Conservation (phyloP, 768 basidiomycete genomes). For the Tulasnella sp. region DNA sequence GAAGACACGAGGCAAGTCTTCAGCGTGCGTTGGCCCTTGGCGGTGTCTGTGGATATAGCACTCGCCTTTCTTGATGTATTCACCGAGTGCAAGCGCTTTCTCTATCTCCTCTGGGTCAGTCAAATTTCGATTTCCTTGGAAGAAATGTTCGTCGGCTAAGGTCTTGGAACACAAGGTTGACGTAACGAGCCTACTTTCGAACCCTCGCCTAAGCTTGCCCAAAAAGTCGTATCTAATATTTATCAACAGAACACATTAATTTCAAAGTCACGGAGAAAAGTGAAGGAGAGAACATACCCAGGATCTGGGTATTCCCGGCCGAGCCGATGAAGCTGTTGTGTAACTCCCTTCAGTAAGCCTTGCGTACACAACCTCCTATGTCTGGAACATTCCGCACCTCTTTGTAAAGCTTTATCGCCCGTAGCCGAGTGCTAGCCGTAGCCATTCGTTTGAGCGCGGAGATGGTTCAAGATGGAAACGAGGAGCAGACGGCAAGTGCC, state of each 20-base stretch:
- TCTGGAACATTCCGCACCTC: constrained; percentile 39
- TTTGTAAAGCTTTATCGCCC: constrained; percentile 73
- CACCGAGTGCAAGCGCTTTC: constrained; percentile 65
- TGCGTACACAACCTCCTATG: not conserved
- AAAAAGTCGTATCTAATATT: constrained; percentile 68
- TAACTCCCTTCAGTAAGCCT: not conserved
- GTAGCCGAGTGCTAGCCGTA: constrained; percentile 39
- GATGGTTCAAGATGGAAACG: constrained; percentile 1
- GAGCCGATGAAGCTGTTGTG: constrained; percentile 53
- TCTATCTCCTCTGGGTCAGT: constrained; percentile 69
- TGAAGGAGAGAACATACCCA: constrained; percentile 47
- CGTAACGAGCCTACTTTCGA: constrained; percentile 54
- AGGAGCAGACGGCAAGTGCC: not conserved
- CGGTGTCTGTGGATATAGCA: not conserved
- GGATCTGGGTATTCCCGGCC: constrained; percentile 81
- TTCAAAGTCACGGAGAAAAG: constrained; percentile 9
- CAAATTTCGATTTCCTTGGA: constrained; percentile 61
- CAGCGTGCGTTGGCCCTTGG: not conserved
- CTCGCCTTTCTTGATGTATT: constrained; percentile 82
- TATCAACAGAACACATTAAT: not conserved
- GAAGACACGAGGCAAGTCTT: constrained; percentile 4
- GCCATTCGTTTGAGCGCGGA: not conserved
- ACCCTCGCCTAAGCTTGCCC: constrained; percentile 62
- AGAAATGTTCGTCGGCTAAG: not conserved
- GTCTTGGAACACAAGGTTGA: not conserved